Base-by-base conservation (phyloP, 495 filamentous ascomycete genomes). In the Aspergillus mulundensis region DNA sequence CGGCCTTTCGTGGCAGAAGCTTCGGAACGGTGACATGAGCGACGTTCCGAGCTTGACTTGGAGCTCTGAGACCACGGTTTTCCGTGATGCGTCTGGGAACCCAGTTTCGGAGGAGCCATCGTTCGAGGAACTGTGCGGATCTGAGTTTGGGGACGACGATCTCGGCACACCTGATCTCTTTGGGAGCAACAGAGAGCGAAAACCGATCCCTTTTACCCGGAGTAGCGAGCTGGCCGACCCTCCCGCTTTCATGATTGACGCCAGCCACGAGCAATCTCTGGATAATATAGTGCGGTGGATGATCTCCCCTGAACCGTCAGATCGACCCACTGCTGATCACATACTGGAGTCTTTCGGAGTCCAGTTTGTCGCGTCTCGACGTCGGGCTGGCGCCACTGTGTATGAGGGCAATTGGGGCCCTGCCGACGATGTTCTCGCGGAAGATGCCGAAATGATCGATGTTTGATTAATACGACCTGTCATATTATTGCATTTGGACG, bases 341-440 rank as follows among this genome's bases (percentile, higher is more conserved):
- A 71, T 97, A 11, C 76, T 96, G 45, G 65, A 73, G 44, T 77
- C 79, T 2, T 82, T 81, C 38, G 87, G 89, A 18, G 78, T 94
- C 21, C 78, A 77, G 55, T 98, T 95, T 86, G 87, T 90, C 18
- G 80, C 81, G 53, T 66, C 67, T 44, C 84, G 91, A 56, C 85
- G 89, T 32, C 84, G 85, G 43, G 89, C 90, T 21, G 88, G 89
- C 24, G 95, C 95, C 20, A 95, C 89, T 10, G 84, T 97, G 48
- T 97, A 86, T 58, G 94, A 98, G 74, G 95, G 94, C 61, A 91
- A 90, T 66, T 98, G 90, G 89, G 94, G 94, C 1, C 94, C 92
- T 38, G 83, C 83, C 11, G 86, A 90, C 58, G 81, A 87, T 54
- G 77, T 88, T 24, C 73, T 89, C 57, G 77, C 75, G n/a, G 81